These are phyloP conservation scores for Arabidopsis hybrid DNA, from an alignment of 441 rosid species.

Conservation along the genomic window DNA sequence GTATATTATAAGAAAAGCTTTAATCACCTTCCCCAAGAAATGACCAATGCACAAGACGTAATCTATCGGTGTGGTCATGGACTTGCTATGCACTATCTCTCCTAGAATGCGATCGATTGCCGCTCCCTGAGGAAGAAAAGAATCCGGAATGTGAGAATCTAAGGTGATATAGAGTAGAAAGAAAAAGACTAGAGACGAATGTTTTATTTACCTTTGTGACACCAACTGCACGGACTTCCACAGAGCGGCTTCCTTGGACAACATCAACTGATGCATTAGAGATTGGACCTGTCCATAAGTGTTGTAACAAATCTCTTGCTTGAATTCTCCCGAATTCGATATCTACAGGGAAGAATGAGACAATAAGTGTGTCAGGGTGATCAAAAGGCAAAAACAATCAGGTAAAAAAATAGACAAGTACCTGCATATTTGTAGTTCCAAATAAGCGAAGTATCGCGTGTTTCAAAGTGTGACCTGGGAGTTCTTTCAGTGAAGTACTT, in stretches of 20 bases:
- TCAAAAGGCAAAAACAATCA: constrained; percentile 15
- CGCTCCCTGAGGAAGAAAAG: constrained; percentile 69
- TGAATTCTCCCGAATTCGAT: constrained; percentile 95
- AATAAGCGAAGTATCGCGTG: constrained; percentile 88
- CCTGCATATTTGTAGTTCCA: constrained; percentile 99
- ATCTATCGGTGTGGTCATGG: constrained; percentile 92
- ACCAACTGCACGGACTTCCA: constrained; percentile 98
- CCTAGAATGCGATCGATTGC: constrained; percentile 96
- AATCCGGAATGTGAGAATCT: constrained; percentile 23
- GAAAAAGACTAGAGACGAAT: background rate
- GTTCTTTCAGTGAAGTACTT: constrained; percentile 97
- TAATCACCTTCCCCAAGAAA: constrained; percentile 87
- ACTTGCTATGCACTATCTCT: constrained; percentile 93
- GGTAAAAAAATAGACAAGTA: constrained; percentile 32
- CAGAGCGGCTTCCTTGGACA: constrained; percentile 96
- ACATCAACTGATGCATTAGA: constrained; percentile 99
- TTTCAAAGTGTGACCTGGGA: constrained; percentile 90
- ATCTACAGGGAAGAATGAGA: constrained; percentile 55
- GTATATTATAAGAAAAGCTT: constrained; percentile 6
- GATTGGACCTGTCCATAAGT: constrained; percentile 99
- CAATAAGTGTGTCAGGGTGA: constrained; percentile 14
- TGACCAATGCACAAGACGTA: constrained; percentile 95
- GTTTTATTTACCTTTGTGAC: constrained; percentile 82
- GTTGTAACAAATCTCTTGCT: constrained; percentile 98
- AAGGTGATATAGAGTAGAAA: constrained; percentile 3